Evolutionary conservation across 805 yeast genomes (phyloP).

Genomic region (Ogataea paradorogensis): DNA sequence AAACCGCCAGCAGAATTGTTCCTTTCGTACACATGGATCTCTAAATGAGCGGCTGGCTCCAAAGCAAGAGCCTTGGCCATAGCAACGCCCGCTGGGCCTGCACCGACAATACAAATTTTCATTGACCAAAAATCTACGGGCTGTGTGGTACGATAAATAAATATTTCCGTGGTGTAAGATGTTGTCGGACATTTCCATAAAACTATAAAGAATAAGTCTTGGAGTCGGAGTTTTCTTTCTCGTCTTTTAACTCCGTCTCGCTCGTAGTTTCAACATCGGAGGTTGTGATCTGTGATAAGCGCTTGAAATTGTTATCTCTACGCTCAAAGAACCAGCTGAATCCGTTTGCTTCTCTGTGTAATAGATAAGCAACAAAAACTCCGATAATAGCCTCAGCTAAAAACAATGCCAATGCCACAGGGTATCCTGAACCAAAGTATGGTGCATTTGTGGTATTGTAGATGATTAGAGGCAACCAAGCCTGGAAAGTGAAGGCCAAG

Average conservation of each 20-base stretch:
- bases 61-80: slow-evolving; percentile 33
- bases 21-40: slow-evolving; percentile 30
- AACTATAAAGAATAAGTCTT: not conserved
- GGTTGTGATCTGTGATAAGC: not conserved
- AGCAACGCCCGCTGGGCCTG: slow-evolving; percentile 35
- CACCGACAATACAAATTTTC: slow-evolving; percentile 34
- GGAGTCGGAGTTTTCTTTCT: not conserved
- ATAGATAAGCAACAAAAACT: slow-evolving; percentile 14
- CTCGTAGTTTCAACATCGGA: not conserved
- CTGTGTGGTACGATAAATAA: slow-evolving; percentile 5
- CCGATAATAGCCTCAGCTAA: slow-evolving; percentile 17
- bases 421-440: slow-evolving; percentile 33
- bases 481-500: slow-evolving; percentile 31
- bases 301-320: slow-evolving; percentile 15
- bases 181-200: not conserved
- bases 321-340: slow-evolving; percentile 15
- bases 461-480: slow-evolving; percentile 35
- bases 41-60: slow-evolving; percentile 28
- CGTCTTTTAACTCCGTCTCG: not conserved
- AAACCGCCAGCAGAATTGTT: slow-evolving; percentile 33
- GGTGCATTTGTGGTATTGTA: slow-evolving; percentile 37
- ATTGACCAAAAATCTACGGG: slow-evolving; percentile 1
- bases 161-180: slow-evolving; percentile 3
- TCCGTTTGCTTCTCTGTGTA: slow-evolving; percentile 9
- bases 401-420: slow-evolving; percentile 18